phyloP scores from a whole-genome alignment of 1,284 basidiomycete genomes.

The Blastosporella zonata region DNA sequence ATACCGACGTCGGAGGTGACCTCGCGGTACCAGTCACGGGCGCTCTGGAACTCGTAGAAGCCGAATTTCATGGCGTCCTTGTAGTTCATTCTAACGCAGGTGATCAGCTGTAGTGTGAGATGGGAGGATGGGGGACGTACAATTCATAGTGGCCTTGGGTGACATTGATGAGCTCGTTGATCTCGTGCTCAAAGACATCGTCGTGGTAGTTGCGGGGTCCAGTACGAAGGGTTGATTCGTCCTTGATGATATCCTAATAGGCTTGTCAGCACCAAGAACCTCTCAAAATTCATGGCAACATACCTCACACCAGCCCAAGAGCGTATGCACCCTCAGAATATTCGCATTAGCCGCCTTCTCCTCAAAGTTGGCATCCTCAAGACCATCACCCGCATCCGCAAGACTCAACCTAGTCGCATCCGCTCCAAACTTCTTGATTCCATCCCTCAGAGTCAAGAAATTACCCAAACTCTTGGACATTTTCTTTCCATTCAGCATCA shows the following conservation, averaged over 20 bases:
- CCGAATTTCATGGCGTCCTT: constrained; percentile 95
- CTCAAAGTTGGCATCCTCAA: constrained; percentile 98
- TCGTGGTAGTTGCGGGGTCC: constrained; percentile 81
- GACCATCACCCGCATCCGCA: constrained; percentile 96
- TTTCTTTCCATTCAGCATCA: constrained; percentile 98
- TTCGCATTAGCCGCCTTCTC: constrained; percentile 98
- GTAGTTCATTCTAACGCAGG: constrained; percentile 75
- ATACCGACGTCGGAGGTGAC: constrained; percentile 88
- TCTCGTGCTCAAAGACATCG: constrained; percentile 87
- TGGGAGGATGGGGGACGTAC: constrained; percentile 43
- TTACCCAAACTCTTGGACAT: constrained; percentile 98
- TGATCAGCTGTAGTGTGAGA: constrained; percentile 5
- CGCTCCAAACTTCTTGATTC: constrained; percentile 86
- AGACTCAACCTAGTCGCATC: constrained; percentile 91
- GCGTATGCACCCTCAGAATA: constrained; percentile 91
- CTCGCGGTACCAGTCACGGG: constrained; percentile 96
- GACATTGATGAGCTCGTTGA: constrained; percentile 80
- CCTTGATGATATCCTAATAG: constrained; percentile 72
- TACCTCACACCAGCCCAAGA: constrained; percentile 91
- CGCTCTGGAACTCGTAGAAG: constrained; percentile 93
- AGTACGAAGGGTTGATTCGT: constrained; percentile 66
- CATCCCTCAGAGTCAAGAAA: constrained; percentile 76
- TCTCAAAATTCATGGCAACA: constrained; percentile 22
- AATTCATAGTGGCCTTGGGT: constrained; percentile 78
- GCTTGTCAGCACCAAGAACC: background rate